Conservation (phyloP, 2,329 filamentous ascomycete species). For the Colletotrichum magnum region DNA sequence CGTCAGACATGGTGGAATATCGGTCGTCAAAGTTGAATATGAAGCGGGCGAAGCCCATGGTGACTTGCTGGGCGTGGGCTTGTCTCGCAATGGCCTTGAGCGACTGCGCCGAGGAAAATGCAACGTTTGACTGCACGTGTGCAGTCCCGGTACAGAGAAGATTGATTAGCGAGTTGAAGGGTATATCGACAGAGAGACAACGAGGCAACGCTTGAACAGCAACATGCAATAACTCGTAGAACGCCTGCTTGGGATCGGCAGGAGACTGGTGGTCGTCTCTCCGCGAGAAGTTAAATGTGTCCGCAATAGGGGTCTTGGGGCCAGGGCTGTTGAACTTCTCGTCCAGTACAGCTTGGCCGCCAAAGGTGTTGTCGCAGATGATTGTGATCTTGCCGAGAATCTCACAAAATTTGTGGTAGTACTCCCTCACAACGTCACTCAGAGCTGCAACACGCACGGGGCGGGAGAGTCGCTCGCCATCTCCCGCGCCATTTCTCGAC, state of each 20-base stretch:
- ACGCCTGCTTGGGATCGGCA: slow-evolving; percentile 90
- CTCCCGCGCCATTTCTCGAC: slow-evolving; percentile 35
- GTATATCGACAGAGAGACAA: slow-evolving; percentile 91
- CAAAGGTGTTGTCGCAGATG: slow-evolving; percentile 96
- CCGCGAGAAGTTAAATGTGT: slow-evolving; percentile 91
- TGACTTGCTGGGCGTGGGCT: slow-evolving; percentile 93
- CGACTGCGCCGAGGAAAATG: slow-evolving; percentile 90
- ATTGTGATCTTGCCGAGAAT: slow-evolving; percentile 96
- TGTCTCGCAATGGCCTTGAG: slow-evolving; percentile 96
- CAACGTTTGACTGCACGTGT: slow-evolving; percentile 93
- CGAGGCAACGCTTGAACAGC: slow-evolving; percentile 95
- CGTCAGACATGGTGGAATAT: slow-evolving; percentile 98
- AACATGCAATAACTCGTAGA: slow-evolving; percentile 95
- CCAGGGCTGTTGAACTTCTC: slow-evolving; percentile 92
- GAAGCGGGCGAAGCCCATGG: slow-evolving; percentile 95
- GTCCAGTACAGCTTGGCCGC: slow-evolving; percentile 93
- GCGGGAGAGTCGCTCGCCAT: slow-evolving; percentile 77
- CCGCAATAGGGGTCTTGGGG: slow-evolving; percentile 94
- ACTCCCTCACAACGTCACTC: slow-evolving; percentile 83
- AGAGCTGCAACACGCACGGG: slow-evolving; percentile 75
- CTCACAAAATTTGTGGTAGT: slow-evolving; percentile 92
- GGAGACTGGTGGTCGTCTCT: slow-evolving; percentile 82
- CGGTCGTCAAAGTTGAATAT: slow-evolving; percentile 99
- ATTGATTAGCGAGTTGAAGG: slow-evolving; percentile 94
- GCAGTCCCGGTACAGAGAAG: slow-evolving; percentile 96